Evolutionary conservation across 2,329 filamentous ascomycete species (phyloP), one percentile per base, ranked within the genome.

Genomic region (Arthrobotrys sinensis): DNA sequence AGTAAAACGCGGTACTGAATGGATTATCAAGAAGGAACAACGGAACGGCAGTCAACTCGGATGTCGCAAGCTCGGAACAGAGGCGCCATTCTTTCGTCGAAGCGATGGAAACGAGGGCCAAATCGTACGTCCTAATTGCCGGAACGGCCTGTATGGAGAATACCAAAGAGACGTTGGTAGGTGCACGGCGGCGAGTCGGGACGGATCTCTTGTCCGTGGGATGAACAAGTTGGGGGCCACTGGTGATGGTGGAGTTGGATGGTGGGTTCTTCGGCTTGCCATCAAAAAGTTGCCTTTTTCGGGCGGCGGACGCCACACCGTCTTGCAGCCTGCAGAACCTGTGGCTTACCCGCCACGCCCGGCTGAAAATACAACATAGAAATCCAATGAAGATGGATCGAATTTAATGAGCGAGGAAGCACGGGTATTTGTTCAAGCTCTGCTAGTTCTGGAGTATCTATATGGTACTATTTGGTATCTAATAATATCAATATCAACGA

Each of bases 11-110:
- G 36, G 73, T 24, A 38, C 66, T 16, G 60, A 52, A 67, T 48
- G 60, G 24, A 53, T n/a, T 77, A 77, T 77, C 73, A 77, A 45
- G 73, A 77, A 55, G 67, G 40, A 53, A 70, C 73, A 77, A 71
- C 38, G 40, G 73, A 77, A 77, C 48, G 45, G 66, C 66, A 77
- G 66, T 77, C 60, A 70, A 77, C 52, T 71, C 50, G 67, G 66
- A 77, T 77, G 50, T 77, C 73, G 73, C 45, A 70, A 60, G 73
- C 66, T 71, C 66, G 73, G 66, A 71, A 70, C 73, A 71, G 32
- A 66, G 73, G 60, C 73, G 73, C 73, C 73, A 77, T 77, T 66
- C 66, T 77, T 77, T 71, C 73, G 73, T 77, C 53, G 34, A 66
- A 77, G 48, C 72, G 55, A 76, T 60, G 32, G 55, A 65, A 77